Conservation (phyloP, 1,284 basidiomycete genomes). For the Cryptococcus sp. region DNA sequence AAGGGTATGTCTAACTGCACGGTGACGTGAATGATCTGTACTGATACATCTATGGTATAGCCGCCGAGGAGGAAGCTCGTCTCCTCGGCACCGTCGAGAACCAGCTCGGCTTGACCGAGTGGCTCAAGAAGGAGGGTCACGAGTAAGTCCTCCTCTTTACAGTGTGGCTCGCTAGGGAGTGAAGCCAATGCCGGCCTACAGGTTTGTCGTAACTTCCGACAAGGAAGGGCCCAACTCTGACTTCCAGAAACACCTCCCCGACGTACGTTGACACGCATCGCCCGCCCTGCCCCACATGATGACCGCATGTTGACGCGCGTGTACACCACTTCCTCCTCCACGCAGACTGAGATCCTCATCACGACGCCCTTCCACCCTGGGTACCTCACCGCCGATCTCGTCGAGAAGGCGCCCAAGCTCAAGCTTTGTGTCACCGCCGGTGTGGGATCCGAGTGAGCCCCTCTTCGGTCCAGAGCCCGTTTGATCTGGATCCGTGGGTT, state of each 20-base stretch:
- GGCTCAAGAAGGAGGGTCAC: constrained; percentile 72
- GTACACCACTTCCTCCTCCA: not conserved
- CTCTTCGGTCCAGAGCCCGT: not conserved
- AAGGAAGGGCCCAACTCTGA: constrained; percentile 83
- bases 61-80: constrained; percentile 74
- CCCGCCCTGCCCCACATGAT: not conserved
- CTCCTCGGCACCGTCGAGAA: constrained; percentile 89
- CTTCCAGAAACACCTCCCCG: constrained; percentile 83
- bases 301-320: not conserved
- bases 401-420: constrained; percentile 79
- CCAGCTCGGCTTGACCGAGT: constrained; percentile 71
- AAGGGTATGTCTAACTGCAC: constrained; percentile 22
- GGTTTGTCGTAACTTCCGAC: constrained; percentile 64
- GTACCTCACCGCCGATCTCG: constrained; percentile 77
- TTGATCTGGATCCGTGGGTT: too few relatives aligned
- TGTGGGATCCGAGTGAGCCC: constrained; percentile 71
- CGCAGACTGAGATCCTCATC: constrained; percentile 56
- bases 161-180: not conserved
- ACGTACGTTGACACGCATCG: constrained; percentile 55
- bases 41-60: constrained; percentile 26
- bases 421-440: constrained; percentile 91
- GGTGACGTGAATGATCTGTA: not conserved
- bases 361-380: constrained; percentile 87
- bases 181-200: constrained; percentile 13
- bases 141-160: constrained; percentile 55